Evolutionary conservation across 345 rosid species (phyloP).

Genomic region (Gossypium australe): DNA sequence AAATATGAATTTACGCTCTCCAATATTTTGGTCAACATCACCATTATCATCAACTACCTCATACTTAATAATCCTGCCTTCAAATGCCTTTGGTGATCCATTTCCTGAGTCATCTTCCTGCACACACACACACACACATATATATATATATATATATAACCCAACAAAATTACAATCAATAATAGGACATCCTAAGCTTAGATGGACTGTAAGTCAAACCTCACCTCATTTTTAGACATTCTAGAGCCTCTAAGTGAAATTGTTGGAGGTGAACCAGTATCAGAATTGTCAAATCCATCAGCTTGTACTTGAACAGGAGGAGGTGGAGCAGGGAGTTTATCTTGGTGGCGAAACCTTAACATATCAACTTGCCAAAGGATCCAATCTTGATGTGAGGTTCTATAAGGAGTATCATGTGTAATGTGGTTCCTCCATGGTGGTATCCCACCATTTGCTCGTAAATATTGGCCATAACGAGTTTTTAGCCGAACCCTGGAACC

Average conservation of each 20-base stretch:
- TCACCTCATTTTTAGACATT: slow-evolving; percentile 19
- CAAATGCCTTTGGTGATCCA: slow-evolving; percentile 28
- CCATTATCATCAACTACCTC: slow-evolving; percentile 48
- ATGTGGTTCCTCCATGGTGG: slow-evolving; percentile 87
- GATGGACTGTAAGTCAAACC: slow-evolving; percentile 22
- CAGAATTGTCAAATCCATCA: slow-evolving; percentile 6
- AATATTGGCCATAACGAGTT: slow-evolving; percentile 47
- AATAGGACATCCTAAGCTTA: background rate
- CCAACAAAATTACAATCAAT: too few species aligned
- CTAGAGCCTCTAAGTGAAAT: slow-evolving; percentile 26
- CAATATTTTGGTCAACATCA: slow-evolving; percentile 35
- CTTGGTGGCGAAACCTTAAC: slow-evolving; percentile 28
- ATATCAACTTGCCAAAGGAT: slow-evolving; percentile 72
- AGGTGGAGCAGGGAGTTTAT: slow-evolving; percentile 19
- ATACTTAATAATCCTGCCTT: slow-evolving; percentile 68
- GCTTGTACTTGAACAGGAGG: background rate
- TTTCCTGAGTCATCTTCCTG: slow-evolving; percentile 36
- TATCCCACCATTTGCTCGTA: slow-evolving; percentile 69
- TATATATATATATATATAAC: too few species aligned
- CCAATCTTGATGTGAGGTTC: slow-evolving; percentile 63
- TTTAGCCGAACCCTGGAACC: slow-evolving; percentile 46
- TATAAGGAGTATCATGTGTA: slow-evolving; percentile 67
- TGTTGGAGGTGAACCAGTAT: slow-evolving; percentile 33
- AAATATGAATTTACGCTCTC: slow-evolving; percentile 43
- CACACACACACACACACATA: background rate